Percentiles rank a stretch among this genome's conserved stretches.
These are phyloP conservation scores for Porcisia hertigi DNA, from an alignment of 208 protist species.

Conservation along the genomic window DNA sequence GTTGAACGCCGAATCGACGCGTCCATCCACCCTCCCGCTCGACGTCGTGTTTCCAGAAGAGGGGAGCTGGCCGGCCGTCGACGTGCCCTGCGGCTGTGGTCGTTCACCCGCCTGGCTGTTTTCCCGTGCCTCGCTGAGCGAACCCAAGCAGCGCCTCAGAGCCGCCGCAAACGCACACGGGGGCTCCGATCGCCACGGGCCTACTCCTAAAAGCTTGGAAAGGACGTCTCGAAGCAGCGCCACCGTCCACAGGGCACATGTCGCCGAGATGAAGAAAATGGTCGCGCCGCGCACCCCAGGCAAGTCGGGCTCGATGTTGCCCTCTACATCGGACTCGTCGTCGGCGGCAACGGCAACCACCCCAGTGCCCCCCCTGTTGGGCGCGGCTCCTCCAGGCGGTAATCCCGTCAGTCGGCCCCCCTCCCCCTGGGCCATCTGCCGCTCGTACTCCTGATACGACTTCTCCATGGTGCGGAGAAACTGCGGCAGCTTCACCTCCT, in stretches of 20 bases:
- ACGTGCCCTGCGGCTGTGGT: background rate
- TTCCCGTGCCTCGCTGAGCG: background rate
- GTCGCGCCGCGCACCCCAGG: constrained; percentile 6
- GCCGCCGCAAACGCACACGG: background rate
- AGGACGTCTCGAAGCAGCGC: constrained; percentile 28
- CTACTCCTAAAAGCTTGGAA: constrained; percentile 7
- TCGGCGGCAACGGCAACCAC: background rate
- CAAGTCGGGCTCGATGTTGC: background rate
- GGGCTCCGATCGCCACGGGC: constrained; percentile 11
- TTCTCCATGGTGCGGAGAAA: constrained; percentile 31
- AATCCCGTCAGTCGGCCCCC: no score
- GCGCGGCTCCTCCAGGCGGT: background rate
- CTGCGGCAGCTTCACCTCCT: constrained; percentile 18
- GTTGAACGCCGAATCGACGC: background rate
- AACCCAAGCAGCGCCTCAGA: background rate
- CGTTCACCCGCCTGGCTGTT: background rate
- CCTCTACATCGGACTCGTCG: background rate
- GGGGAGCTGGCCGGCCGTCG: background rate
- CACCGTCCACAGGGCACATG: constrained; percentile 22
- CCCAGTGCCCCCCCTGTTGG: background rate
- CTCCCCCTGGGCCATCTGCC: background rate
- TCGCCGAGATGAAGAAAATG: constrained; percentile 10
- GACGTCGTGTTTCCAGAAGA: background rate
- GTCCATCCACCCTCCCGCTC: background rate
- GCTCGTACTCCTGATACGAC: constrained; percentile 5